Percentiles rank a stretch among this genome's conserved stretches.
phyloP scores from a whole-genome alignment of 225 moss, liverwort and hornwort genomes.

The Pseudoscleropodium purum region DNA sequence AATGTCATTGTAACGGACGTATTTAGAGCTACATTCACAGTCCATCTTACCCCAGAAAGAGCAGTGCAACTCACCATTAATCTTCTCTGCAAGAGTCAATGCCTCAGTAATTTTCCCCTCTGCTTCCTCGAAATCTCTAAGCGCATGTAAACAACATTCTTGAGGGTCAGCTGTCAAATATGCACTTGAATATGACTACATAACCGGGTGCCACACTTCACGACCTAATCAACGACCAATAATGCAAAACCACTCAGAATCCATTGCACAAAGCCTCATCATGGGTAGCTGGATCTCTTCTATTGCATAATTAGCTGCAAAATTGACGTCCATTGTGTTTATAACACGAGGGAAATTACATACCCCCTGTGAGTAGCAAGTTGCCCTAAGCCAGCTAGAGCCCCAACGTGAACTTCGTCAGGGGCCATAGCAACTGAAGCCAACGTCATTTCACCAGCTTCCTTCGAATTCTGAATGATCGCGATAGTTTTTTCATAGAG shows the following conservation, averaged over 20 bases:
- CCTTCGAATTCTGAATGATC: constrained; percentile 41
- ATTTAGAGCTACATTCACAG: neutral
- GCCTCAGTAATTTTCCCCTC: constrained; percentile 56
- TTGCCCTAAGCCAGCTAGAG: constrained; percentile 81
- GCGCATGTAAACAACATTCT: neutral
- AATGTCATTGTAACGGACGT: neutral
- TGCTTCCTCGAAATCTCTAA: constrained; percentile 67
- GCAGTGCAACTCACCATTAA: constrained; percentile 63
- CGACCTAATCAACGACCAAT: neutral
- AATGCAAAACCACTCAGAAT: neutral
- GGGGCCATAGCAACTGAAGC: constrained; percentile 70
- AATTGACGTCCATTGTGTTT: neutral
- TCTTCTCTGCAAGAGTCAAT: constrained; percentile 58
- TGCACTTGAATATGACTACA: neutral
- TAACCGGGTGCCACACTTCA: neutral
- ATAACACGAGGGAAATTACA: neutral
- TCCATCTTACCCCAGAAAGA: neutral
- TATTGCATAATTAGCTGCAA: neutral
- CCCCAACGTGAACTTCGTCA: constrained; percentile 64
- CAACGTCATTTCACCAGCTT: constrained; percentile 29
- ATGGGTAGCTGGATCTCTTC: neutral
- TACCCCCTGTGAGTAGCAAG: constrained; percentile 65
- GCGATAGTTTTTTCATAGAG: constrained; percentile 59
- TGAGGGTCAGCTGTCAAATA: neutral
- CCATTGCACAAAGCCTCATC: neutral